These are phyloP conservation scores for Microcos paniculata DNA, from an alignment of 345 rosid species.

Conservation along the genomic window DNA sequence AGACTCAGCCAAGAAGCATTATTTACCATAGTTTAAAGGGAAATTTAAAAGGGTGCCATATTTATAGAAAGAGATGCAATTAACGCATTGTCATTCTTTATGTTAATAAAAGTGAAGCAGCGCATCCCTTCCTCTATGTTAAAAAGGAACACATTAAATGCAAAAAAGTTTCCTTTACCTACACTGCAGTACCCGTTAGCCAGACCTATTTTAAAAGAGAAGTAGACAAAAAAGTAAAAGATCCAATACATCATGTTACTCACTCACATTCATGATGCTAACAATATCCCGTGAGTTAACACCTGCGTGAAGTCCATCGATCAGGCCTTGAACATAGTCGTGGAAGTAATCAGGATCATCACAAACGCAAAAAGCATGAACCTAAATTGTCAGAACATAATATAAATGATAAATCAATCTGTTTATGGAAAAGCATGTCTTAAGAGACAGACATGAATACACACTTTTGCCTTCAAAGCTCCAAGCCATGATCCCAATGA, in stretches of 20 bases:
- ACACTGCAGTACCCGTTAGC: too few species aligned
- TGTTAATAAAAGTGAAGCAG: too few species aligned
- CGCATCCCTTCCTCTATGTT: too few species aligned
- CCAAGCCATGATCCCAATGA: conserved; percentile 79
- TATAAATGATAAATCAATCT: conserved; percentile 9
- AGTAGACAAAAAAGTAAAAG: not conserved
- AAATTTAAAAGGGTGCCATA: too few species aligned
- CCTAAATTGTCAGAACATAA: conserved; percentile 42
- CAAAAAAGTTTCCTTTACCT: too few species aligned
- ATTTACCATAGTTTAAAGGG: not conserved
- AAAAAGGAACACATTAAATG: too few species aligned
- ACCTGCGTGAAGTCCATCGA: conserved; percentile 80
- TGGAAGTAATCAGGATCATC: conserved; percentile 93
- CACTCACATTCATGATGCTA: conserved; percentile 68
- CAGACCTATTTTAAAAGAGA: not conserved
- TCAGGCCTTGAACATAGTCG: conserved; percentile 75
- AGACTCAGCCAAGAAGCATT: not conserved
- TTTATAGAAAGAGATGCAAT: too few species aligned
- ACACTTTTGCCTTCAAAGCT: conserved; percentile 77
- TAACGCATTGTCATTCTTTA: too few species aligned
- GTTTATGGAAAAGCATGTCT: not conserved
- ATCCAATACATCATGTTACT: not conserved
- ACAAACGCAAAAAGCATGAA: conserved; percentile 91
- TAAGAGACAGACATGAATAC: conserved; percentile 13
- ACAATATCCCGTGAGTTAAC: conserved; percentile 65